phyloP scores from a whole-genome alignment of 352 stramenopile genomes.

The Pythium folliculosum region DNA sequence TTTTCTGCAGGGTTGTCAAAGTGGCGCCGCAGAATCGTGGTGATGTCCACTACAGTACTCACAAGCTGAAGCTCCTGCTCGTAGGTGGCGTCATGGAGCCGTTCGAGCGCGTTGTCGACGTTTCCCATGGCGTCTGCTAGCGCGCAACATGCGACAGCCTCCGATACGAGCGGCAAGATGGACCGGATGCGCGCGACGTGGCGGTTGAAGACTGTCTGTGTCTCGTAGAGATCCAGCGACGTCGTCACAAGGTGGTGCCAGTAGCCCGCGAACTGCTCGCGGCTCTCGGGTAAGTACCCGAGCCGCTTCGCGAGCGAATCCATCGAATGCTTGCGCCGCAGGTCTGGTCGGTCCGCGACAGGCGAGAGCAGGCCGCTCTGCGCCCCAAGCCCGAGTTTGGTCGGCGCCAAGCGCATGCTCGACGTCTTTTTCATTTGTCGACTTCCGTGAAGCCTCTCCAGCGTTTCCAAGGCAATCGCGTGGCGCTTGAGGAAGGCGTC shows the following conservation, averaged over 20 bases:
- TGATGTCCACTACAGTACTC: slow-evolving; percentile 52
- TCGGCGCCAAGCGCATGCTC: not conserved
- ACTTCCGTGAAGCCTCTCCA: slow-evolving; percentile 9
- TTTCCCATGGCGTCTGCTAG: slow-evolving; percentile 57
- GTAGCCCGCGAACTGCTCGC: slow-evolving; percentile 52
- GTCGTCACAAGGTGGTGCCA: slow-evolving; percentile 55
- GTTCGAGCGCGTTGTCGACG: slow-evolving; percentile 50
- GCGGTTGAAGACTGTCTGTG: slow-evolving; percentile 38
- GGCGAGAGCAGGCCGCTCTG: slow-evolving; percentile 51
- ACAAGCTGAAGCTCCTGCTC: slow-evolving; percentile 64
- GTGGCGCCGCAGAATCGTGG: slow-evolving; percentile 27
- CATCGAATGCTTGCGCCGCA: slow-evolving; percentile 67
- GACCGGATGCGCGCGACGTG: slow-evolving; percentile 46
- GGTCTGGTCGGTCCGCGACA: slow-evolving; percentile 44
- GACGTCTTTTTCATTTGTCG: slow-evolving; percentile 3
- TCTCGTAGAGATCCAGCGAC: slow-evolving; percentile 54
- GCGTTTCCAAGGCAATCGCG: slow-evolving; percentile 9
- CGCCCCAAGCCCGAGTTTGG: not conserved
- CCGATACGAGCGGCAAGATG: slow-evolving; percentile 41
- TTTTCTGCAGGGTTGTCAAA: slow-evolving; percentile 13
- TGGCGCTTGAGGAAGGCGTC: slow-evolving; percentile 21
- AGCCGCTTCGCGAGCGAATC: slow-evolving; percentile 56
- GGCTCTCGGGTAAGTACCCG: slow-evolving; percentile 50
- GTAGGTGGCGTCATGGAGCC: slow-evolving; percentile 53
- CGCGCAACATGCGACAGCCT: slow-evolving; percentile 58